Percentiles rank a stretch among this genome's conserved stretches.
Evolutionary conservation across 805 yeast species (phyloP).

Genomic region (Grigorovia humatica): DNA sequence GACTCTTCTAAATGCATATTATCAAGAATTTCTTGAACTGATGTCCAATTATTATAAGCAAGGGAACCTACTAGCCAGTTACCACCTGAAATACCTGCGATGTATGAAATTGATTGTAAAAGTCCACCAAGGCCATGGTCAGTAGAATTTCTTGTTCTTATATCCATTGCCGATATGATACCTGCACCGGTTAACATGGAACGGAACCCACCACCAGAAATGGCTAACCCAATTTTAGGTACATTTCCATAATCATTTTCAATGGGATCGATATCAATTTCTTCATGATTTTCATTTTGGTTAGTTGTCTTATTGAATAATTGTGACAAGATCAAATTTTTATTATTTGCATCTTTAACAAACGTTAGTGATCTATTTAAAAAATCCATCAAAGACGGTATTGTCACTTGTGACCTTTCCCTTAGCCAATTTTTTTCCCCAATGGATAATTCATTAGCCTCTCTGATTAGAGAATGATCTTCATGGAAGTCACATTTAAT

Average conservation of each 20-base stretch:
- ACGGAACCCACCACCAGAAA: constrained; percentile 85
- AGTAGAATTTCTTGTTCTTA: constrained; percentile 48
- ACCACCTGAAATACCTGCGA: constrained; percentile 78
- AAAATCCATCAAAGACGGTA: constrained; percentile 35
- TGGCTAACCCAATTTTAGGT: constrained; percentile 46
- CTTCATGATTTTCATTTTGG: too few species aligned
- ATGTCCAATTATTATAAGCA: constrained; percentile 60
- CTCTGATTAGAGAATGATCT: constrained; percentile 1
- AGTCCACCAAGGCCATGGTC: constrained; percentile 61
- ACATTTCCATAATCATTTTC: constrained; percentile 18
- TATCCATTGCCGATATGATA: constrained; percentile 70
- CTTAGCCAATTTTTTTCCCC: constrained; percentile 43
- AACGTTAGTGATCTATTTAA: constrained; percentile 31
- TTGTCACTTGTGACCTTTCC: constrained; percentile 35
- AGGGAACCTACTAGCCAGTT: constrained; percentile 70
- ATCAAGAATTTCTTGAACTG: constrained; percentile 49
- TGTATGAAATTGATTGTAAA: constrained; percentile 56
- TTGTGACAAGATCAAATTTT: background rate
- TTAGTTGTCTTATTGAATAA: constrained; percentile 8
- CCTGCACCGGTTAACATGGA: constrained; percentile 88
- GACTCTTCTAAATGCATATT: constrained; percentile 28
- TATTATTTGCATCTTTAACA: background rate
- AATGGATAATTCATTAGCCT: constrained; percentile 28
- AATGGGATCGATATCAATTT: constrained; percentile 1
- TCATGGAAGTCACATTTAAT: constrained; percentile 1